These are phyloP conservation scores for Agastache rugosa DNA, from an alignment of 257 asterid genomes.

Conservation along the genomic window DNA sequence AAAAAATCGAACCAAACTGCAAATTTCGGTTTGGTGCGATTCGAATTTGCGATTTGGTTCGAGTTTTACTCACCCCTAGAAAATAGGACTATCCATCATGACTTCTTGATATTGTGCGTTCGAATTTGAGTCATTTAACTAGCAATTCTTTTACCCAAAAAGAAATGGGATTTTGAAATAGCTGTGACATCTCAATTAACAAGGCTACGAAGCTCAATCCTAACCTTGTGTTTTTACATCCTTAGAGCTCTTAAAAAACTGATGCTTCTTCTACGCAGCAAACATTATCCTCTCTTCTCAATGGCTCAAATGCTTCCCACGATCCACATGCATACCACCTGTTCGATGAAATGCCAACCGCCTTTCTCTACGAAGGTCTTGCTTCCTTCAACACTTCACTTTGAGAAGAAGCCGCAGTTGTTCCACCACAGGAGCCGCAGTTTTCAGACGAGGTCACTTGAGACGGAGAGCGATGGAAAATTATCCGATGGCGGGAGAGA, in stretches of 20 bases:
- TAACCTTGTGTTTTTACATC: constrained; percentile 36
- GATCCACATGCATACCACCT: constrained; percentile 52
- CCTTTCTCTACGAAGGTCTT: constrained; percentile 39
- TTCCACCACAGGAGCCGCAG: constrained; percentile 26
- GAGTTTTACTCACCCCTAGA: too few species aligned
- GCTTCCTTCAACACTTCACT: constrained; percentile 3
- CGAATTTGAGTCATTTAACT: too few species aligned
- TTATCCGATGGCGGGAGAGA: constrained; percentile 36
- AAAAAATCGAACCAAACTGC: too few species aligned
- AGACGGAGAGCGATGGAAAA: constrained; percentile 48
- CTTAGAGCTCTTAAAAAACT: background rate
- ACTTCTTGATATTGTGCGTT: too few species aligned
- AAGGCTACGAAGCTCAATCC: constrained; percentile 31
- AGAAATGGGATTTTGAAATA: too few species aligned
- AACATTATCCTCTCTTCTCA: background rate
- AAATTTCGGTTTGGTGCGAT: too few species aligned
- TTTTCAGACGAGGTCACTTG: constrained; percentile 55
- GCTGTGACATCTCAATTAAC: background rate
- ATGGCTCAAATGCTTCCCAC: constrained; percentile 51
- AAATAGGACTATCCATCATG: too few species aligned
- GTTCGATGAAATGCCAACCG: constrained; percentile 47
- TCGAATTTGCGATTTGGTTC: too few species aligned
- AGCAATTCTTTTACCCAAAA: too few species aligned
- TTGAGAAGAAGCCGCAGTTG: constrained; percentile 25
- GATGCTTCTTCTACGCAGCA: background rate